A percentile compares a stretch with the other conserved stretches of the same genome.
Evolutionary conservation across 148 eudicot species (phyloP).

Genomic region (Nepenthes mirabilis): DNA sequence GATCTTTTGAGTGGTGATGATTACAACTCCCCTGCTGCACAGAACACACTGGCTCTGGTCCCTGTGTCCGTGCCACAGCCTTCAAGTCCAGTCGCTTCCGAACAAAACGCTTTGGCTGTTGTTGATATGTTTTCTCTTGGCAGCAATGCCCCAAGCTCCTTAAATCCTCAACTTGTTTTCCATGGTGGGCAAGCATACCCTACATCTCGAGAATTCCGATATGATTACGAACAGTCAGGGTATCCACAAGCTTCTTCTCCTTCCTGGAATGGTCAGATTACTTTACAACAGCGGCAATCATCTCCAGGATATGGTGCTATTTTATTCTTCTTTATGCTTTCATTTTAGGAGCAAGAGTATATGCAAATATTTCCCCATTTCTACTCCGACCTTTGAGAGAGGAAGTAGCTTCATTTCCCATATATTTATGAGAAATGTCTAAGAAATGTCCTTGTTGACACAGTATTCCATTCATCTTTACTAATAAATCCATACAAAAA

Average conservation of each 20-base stretch:
- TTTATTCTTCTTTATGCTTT: constrained; percentile 5
- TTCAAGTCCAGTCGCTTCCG: constrained; percentile 44
- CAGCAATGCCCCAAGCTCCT: constrained; percentile 20
- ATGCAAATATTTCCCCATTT: too few relatives aligned
- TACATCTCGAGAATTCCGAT: constrained; percentile 23
- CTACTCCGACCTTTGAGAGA: too few relatives aligned
- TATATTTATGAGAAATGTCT: too few relatives aligned
- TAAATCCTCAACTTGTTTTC: constrained; percentile 22
- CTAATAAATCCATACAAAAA: too few relatives aligned
- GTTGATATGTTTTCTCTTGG: constrained; percentile 60
- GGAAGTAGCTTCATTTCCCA: not conserved
- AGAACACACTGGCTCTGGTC: constrained; percentile 62
- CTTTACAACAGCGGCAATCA: constrained; percentile 51
- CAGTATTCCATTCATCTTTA: too few relatives aligned
- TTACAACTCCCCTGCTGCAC: constrained; percentile 43
- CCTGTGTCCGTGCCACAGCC: constrained; percentile 72
- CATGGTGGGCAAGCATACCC: constrained; percentile 41
- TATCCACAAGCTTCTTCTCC: constrained; percentile 34
- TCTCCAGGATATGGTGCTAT: constrained; percentile 57
- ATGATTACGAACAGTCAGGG: constrained; percentile 41
- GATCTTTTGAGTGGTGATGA: constrained; percentile 54
- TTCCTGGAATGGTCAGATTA: constrained; percentile 60
- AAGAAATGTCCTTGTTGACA: too few relatives aligned
- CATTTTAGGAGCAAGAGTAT: not conserved
- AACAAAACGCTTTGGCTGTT: constrained; percentile 81